Evolutionary conservation across 106 monocot genomes (phyloP).

Genomic region (Posidonia australis): DNA sequence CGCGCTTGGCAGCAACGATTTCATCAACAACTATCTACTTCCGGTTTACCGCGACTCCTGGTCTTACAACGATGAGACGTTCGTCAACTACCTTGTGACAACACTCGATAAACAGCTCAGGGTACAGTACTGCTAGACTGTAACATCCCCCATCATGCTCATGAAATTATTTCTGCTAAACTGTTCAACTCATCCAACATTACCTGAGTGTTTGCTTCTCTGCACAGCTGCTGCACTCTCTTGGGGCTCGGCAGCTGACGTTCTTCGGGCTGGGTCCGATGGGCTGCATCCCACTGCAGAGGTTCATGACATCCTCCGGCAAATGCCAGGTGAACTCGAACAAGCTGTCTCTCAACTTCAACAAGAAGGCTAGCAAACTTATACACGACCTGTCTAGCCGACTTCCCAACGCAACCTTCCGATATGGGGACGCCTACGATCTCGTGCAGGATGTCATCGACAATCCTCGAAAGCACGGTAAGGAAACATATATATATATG

Average conservation of each 20-base stretch:
- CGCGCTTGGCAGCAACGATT: constrained; percentile 85
- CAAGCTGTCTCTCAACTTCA: constrained; percentile 57
- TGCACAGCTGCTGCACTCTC: constrained; percentile 35
- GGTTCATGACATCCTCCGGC: constrained; percentile 45
- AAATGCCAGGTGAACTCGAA: constrained; percentile 66
- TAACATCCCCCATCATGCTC: no score
- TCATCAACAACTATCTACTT: constrained; percentile 92
- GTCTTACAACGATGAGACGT: constrained; percentile 53
- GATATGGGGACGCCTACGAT: constrained; percentile 71
- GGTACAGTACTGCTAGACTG: constrained; percentile 21
- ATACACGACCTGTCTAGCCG: constrained; percentile 27
- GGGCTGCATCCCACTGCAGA: constrained; percentile 93
- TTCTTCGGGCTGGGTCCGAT: constrained; percentile 94
- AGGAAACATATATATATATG: not conserved
- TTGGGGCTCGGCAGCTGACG: constrained; percentile 54
- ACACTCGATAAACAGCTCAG: constrained; percentile 56
- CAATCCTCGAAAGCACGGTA: constrained; percentile 51
- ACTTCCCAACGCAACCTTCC: constrained; percentile 62
- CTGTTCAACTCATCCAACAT: not conserved
- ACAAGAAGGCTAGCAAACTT: constrained; percentile 32
- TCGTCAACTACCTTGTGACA: constrained; percentile 43
- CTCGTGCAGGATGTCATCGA: constrained; percentile 61
- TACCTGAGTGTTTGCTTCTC: no score
- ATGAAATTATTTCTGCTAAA: no score
- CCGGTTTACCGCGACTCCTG: constrained; percentile 78